A percentile compares a stretch with the other conserved stretches of the same genome.
These are phyloP conservation scores for Microascus cirrosus DNA, from an alignment of 2,329 filamentous ascomycete species.

Conservation along the genomic window DNA sequence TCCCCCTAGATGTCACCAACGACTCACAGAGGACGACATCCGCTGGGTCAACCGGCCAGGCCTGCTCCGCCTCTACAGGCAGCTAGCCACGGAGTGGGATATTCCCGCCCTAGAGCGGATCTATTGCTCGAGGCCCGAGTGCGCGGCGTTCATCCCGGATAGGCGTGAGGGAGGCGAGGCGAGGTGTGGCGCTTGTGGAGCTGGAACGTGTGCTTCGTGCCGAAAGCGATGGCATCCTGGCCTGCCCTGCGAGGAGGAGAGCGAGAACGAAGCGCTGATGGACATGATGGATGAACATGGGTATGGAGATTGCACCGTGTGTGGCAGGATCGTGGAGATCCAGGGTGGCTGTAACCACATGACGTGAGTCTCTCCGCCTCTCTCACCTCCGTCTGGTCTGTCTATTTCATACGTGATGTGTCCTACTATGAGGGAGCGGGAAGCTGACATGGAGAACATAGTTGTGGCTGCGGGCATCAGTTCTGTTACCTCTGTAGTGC, in stretches of 20 bases:
- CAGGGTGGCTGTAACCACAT: constrained; percentile 57
- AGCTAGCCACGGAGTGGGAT: constrained; percentile 7
- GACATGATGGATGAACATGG: constrained; percentile 30
- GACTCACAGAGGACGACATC: constrained; percentile 6
- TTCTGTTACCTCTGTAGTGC: constrained; percentile 9
- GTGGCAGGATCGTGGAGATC: constrained; percentile 46
- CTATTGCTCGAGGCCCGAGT: constrained; percentile 8
- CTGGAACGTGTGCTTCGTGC: constrained; percentile 7
- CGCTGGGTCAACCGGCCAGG: constrained; percentile 2
- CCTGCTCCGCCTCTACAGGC: constrained; percentile 5
- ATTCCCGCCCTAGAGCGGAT: constrained; percentile 3
- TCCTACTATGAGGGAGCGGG: neutral
- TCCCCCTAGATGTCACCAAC: constrained; percentile 9
- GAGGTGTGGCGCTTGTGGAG: constrained; percentile 6
- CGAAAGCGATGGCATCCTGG: constrained; percentile 6
- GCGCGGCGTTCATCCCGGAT: constrained; percentile 8
- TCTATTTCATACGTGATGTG: too few species aligned
- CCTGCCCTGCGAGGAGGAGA: constrained; percentile 7
- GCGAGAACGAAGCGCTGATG: constrained; percentile 16
- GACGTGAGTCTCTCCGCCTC: constrained; percentile 28
- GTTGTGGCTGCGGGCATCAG: constrained; percentile 7
- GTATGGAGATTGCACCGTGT: constrained; percentile 45
- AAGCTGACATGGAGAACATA: neutral
- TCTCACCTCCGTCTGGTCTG: neutral
- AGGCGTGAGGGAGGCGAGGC: neutral